Evolutionary conservation across 2,329 filamentous ascomycete genomes (phyloP).

Genomic region (Ambrosiella cleistominuta): DNA sequence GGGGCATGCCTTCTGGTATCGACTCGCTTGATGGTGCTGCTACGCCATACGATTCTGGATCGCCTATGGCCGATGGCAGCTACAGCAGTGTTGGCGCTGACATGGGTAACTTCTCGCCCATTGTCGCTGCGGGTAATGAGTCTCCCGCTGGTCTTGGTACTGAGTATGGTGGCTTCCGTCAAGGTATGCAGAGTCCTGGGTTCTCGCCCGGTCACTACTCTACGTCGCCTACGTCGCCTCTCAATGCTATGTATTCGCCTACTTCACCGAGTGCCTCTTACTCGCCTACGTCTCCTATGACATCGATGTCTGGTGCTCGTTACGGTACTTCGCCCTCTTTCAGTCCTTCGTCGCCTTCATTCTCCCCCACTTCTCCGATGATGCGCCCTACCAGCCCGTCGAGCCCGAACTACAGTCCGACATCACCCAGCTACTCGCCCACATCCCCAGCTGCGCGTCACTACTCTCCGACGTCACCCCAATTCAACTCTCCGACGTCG

Average conservation of each 20-base stretch:
- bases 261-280: slow-evolving; percentile 59
- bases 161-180: slow-evolving; percentile 36
- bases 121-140: slow-evolving; percentile 58
- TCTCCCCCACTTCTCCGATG: slow-evolving; percentile 44
- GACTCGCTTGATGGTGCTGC: slow-evolving; percentile 64
- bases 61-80: slow-evolving; percentile 57
- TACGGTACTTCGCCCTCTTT: slow-evolving; percentile 44
- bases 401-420: slow-evolving; percentile 46
- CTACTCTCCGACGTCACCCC: slow-evolving; percentile 56
- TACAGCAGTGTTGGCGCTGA: slow-evolving; percentile 44
- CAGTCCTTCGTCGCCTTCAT: slow-evolving; percentile 44
- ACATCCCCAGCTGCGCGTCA: slow-evolving; percentile 40
- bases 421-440: slow-evolving; percentile 47
- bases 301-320: slow-evolving; percentile 30
- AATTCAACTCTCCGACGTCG: slow-evolving; percentile 59
- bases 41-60: slow-evolving; percentile 84
- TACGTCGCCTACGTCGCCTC: slow-evolving; percentile 46
- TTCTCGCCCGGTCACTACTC: slow-evolving; percentile 57
- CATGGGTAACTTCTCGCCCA: slow-evolving; percentile 56
- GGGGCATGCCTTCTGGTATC: slow-evolving; percentile 60
- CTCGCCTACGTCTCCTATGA: slow-evolving; percentile 58
- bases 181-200: slow-evolving; percentile 45
- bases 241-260: slow-evolving; percentile 47
- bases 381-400: slow-evolving; percentile 36
- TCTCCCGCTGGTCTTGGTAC: slow-evolving; percentile 47